These are phyloP conservation scores for Pythium volutum DNA, from an alignment of 352 stramenopile species.

Conservation along the genomic window DNA sequence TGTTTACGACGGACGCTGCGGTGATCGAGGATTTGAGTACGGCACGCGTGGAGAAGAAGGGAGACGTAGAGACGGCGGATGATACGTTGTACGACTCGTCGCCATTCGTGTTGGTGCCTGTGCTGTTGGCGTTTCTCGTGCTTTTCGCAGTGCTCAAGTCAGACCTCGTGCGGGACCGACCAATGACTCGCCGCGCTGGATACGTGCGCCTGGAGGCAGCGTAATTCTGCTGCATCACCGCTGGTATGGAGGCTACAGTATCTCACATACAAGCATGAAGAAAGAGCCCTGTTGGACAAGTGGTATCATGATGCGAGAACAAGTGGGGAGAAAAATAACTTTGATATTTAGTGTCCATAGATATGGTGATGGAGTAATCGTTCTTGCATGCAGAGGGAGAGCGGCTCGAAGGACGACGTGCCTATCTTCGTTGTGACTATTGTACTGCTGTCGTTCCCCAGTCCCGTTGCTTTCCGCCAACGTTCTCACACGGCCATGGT, in stretches of 20 bases:
- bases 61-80: not conserved
- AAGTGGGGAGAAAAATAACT: not conserved
- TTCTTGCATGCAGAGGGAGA: not conserved
- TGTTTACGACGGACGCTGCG: constrained; percentile 1
- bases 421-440: not conserved
- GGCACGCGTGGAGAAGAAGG: not conserved
- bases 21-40: not conserved
- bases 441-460: not conserved
- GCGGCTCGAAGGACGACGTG: not conserved
- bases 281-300: no score
- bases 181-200: constrained; percentile 19
- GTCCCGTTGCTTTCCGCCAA: not conserved
- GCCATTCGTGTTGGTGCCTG: constrained; percentile 66
- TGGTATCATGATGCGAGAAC: not conserved
- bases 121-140: constrained; percentile 51
- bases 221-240: constrained; percentile 1
- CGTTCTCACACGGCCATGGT: constrained; percentile 1
- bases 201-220: constrained; percentile 37
- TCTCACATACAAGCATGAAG: no score
- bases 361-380: not conserved
- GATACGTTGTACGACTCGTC: constrained; percentile 41
- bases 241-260: no score
- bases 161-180: constrained; percentile 53
- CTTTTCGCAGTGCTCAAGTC: constrained; percentile 52
- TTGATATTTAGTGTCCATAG: not conserved